Evolutionary conservation across 2,329 filamentous ascomycete genomes (phyloP).

Genomic region (Trichoderma asperellum): DNA sequence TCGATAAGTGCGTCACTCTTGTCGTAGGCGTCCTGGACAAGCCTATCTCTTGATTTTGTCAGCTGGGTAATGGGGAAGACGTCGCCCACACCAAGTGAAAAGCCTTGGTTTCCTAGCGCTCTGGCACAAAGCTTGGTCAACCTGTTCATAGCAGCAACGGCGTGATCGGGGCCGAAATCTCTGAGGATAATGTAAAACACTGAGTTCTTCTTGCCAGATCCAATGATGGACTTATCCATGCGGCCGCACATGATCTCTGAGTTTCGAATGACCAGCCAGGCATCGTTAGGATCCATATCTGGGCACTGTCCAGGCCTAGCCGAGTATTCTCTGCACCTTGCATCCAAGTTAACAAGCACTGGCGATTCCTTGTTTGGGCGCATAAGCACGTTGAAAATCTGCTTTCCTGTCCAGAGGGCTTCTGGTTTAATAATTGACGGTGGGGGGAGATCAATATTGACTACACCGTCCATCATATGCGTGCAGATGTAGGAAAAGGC

Average conservation of each 20-base stretch:
- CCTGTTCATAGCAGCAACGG: conserved; percentile 90
- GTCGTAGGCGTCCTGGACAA: conserved; percentile 78
- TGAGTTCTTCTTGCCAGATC: conserved; percentile 94
- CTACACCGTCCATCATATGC: conserved; percentile 86
- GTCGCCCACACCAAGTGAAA: conserved; percentile 94
- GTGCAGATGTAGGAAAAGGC: conserved; percentile 88
- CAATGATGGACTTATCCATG: conserved; percentile 99
- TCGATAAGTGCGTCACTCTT: conserved; percentile 83
- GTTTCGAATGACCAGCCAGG: conserved; percentile 90
- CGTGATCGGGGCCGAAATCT: conserved; percentile 89
- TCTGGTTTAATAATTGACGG: conserved; percentile 86
- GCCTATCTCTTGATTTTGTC: conserved; percentile 70
- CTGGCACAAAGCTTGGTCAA: conserved; percentile 88
- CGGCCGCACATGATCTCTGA: conserved; percentile 96
- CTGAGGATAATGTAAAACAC: conserved; percentile 96
- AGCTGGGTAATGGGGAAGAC: conserved; percentile 81
- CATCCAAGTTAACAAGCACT: conserved; percentile 89
- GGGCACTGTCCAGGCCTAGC: conserved; percentile 60
- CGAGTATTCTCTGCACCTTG: conserved; percentile 83
- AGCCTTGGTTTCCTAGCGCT: conserved; percentile 86
- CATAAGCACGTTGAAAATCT: conserved; percentile 91
- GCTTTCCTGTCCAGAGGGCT: conserved; percentile 93
- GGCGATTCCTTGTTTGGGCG: conserved; percentile 82
- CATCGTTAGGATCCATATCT: conserved; percentile 83
- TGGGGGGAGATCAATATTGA: conserved; percentile 80